A percentile compares a stretch with the other conserved stretches of the same genome.
Evolutionary conservation across 306 rosid species (phyloP).

Genomic region (Cicer judaicum): DNA sequence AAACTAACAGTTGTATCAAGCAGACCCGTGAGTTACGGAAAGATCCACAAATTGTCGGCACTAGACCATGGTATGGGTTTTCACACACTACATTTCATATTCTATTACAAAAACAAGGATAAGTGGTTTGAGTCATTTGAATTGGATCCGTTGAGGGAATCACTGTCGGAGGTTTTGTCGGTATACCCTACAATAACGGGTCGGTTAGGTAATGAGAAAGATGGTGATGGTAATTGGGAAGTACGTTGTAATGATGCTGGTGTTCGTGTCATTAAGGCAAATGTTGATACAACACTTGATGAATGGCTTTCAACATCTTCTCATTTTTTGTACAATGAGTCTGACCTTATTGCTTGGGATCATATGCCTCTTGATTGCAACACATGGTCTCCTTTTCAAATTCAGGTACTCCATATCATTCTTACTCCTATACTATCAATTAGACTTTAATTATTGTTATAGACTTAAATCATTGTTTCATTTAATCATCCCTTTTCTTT

Average conservation of each 20-base stretch:
- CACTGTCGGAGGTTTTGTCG: constrained; percentile 51
- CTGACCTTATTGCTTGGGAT: constrained; percentile 57
- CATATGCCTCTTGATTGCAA: constrained; percentile 60
- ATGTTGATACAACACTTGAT: constrained; percentile 58
- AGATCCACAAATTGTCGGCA: constrained; percentile 42
- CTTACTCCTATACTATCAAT: too few species aligned
- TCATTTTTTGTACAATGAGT: constrained; percentile 53
- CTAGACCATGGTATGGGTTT: constrained; percentile 64
- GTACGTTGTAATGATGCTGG: constrained; percentile 75
- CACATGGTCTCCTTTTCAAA: constrained; percentile 65
- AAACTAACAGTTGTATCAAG: constrained; percentile 68
- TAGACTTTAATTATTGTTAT: too few species aligned
- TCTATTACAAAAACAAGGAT: constrained; percentile 56
- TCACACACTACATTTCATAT: constrained; percentile 57
- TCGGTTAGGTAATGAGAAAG: constrained; percentile 49
- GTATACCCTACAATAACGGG: constrained; percentile 68
- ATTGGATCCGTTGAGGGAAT: constrained; percentile 61
- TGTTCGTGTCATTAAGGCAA: constrained; percentile 56
- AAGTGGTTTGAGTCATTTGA: constrained; percentile 51
- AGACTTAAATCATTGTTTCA: too few species aligned
- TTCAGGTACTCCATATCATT: constrained; percentile 55
- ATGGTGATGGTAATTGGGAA: constrained; percentile 63
- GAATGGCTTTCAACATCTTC: constrained; percentile 60
- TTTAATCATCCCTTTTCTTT: too few species aligned
- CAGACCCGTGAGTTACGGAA: constrained; percentile 48